Conservation (phyloP, 2,329 filamentous ascomycete genomes). For the Colletotrichum cereale region DNA sequence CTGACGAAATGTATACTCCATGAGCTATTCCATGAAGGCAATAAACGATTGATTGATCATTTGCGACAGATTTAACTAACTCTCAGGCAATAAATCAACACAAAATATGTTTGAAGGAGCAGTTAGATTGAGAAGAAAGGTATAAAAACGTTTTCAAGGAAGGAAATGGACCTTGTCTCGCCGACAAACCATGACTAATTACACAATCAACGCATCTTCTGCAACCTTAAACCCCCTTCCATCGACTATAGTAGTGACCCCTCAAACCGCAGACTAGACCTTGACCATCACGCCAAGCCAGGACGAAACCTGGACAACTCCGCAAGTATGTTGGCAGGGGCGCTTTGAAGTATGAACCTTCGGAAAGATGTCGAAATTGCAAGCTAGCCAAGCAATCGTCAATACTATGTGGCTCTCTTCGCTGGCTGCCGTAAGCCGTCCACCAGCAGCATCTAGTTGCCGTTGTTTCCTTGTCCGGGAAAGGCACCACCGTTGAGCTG, state of each 20-base stretch:
- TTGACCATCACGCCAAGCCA: background rate
- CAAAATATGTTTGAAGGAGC: too few species aligned
- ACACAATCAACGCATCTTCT: background rate
- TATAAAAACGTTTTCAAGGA: background rate
- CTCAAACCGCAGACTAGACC: too few species aligned
- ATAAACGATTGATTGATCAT: too few species aligned
- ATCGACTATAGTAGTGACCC: background rate
- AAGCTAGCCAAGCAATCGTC: background rate
- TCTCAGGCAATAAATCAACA: background rate
- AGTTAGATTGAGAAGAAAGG: too few species aligned
- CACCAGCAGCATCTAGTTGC: background rate
- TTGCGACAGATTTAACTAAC: background rate
- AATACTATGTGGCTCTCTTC: background rate
- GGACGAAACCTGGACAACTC: background rate
- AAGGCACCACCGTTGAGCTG: conserved; percentile 12
- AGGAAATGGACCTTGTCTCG: background rate
- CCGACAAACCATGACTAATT: background rate
- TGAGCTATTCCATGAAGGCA: background rate
- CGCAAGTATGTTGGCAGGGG: background rate
- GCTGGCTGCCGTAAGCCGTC: background rate
- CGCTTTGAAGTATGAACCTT: background rate
- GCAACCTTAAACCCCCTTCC: background rate
- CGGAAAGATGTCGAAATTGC: background rate
- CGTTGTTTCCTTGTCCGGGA: conserved; percentile 9
- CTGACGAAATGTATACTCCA: background rate